Evolutionary conservation across 768 basidiomycete species (phyloP).

Genomic region (Stropharia rugosoannulata): DNA sequence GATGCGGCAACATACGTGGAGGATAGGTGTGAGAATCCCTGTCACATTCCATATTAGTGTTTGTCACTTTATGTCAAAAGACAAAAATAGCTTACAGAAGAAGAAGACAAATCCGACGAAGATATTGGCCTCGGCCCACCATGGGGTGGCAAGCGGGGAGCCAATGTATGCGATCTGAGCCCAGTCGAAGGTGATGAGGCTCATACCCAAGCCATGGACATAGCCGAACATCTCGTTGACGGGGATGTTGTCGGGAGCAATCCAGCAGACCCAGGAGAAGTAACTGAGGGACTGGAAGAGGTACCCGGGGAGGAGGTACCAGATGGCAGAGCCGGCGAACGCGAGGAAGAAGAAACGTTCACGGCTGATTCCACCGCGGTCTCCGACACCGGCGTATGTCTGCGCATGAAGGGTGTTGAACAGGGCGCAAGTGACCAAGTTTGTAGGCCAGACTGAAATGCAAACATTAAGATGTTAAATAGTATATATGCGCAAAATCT

Average conservation of each 20-base stretch:
- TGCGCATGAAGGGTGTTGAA: constrained; percentile 85
- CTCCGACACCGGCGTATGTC: constrained; percentile 64
- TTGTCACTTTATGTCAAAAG: neutral
- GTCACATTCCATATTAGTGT: neutral
- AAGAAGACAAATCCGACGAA: constrained; percentile 61
- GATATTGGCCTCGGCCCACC: constrained; percentile 82
- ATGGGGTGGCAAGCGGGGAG: constrained; percentile 75
- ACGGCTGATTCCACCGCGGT: constrained; percentile 65
- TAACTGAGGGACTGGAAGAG: constrained; percentile 64
- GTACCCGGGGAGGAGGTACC: constrained; percentile 76
- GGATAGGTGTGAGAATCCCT: constrained; percentile 59
- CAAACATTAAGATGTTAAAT: constrained; percentile 27
- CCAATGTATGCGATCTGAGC: constrained; percentile 69
- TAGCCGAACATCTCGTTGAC: constrained; percentile 81
- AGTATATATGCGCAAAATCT: constrained; percentile 14
- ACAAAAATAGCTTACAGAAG: constrained; percentile 45
- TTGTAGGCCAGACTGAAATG: constrained; percentile 72
- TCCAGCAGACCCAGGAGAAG: constrained; percentile 64
- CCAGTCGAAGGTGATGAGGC: constrained; percentile 82
- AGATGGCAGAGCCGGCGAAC: constrained; percentile 54
- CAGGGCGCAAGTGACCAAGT: constrained; percentile 69
- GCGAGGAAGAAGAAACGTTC: constrained; percentile 76
- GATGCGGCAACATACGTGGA: constrained; percentile 44
- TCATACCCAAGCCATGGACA: constrained; percentile 63
- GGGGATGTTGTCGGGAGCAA: constrained; percentile 62